Percentiles rank a stretch among this genome's conserved stretches.
Conservation (phyloP, 2,329 filamentous ascomycete genomes). For the Colletotrichum orchidophilum region DNA sequence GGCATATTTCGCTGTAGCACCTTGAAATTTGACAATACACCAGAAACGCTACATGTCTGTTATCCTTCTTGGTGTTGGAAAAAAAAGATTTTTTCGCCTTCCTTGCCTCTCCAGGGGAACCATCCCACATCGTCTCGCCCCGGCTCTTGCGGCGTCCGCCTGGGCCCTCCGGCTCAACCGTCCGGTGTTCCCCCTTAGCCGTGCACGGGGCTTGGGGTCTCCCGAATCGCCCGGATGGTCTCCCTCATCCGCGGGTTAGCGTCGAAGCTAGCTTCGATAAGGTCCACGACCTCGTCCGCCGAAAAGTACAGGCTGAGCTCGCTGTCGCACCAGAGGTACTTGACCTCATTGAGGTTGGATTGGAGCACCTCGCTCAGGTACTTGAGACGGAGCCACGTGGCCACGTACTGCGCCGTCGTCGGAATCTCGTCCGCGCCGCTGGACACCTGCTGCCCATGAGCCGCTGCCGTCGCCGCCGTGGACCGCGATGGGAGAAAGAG, state of each 20-base stretch:
- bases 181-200: conserved; percentile 22
- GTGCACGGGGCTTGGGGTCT: conserved; percentile 55
- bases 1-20: neutral
- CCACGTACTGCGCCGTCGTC: conserved; percentile 67
- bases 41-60: neutral
- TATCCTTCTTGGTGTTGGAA: neutral
- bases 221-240: conserved; percentile 66
- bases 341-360: conserved; percentile 72
- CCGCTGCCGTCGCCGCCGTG: conserved; percentile 33
- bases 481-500: conserved; percentile 63
- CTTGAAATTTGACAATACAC: neutral
- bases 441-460: conserved; percentile 21
- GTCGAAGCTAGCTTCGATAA: conserved; percentile 72
- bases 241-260: conserved; percentile 68
- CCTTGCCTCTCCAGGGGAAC: neutral
- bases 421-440: conserved; percentile 54
- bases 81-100: neutral
- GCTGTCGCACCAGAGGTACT: conserved; percentile 71
- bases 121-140: neutral
- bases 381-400: conserved; percentile 70
- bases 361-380: conserved; percentile 72
- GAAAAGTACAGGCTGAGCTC: conserved; percentile 72
- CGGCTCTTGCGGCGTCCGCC: conserved; percentile 13
- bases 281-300: conserved; percentile 67
- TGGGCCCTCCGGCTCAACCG: conserved; percentile 23